Conservation (phyloP, 2,329 filamentous ascomycete species). For the Ophiosphaerella korrae region DNA sequence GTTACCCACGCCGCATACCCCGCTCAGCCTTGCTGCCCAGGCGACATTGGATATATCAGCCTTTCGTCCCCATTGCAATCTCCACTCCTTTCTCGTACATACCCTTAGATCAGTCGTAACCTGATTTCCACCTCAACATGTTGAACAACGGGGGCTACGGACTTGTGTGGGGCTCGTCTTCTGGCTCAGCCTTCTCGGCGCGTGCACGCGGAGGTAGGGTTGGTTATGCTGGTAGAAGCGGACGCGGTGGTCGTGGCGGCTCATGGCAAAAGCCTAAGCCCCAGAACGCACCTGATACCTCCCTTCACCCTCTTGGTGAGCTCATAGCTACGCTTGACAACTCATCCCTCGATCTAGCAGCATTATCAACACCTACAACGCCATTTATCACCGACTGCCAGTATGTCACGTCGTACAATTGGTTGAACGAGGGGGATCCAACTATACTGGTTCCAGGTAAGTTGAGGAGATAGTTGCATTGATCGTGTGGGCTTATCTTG, state of each 20-base stretch:
- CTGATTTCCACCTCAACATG: no score
- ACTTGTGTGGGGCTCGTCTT: no score
- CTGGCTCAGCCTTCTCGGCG: no score
- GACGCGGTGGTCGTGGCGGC: conserved; percentile 17
- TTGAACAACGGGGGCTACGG: no score
- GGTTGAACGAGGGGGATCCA: conserved; percentile 46
- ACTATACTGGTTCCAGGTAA: conserved; percentile 47
- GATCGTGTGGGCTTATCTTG: conserved; percentile 6
- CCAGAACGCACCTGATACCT: conserved; percentile 15
- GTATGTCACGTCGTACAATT: conserved; percentile 60
- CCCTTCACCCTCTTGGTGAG: conserved; percentile 39
- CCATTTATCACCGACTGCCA: conserved; percentile 47
- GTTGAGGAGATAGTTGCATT: background rate
- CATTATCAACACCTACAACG: background rate
- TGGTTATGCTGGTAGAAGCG: conserved; percentile 26
- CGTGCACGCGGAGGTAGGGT: no score
- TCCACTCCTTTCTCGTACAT: no score
- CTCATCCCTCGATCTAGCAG: conserved; percentile 11
- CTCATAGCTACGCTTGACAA: conserved; percentile 25
- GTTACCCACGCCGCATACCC: no score
- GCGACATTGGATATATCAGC: no score
- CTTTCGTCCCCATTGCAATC: no score
- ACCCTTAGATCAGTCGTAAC: no score
- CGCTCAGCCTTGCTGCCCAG: no score
- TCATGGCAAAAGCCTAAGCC: conserved; percentile 11